A percentile compares a stretch with the other conserved stretches of the same genome.
Conservation (phyloP, 2,329 filamentous ascomycete species). For the Monilinia polystroma region DNA sequence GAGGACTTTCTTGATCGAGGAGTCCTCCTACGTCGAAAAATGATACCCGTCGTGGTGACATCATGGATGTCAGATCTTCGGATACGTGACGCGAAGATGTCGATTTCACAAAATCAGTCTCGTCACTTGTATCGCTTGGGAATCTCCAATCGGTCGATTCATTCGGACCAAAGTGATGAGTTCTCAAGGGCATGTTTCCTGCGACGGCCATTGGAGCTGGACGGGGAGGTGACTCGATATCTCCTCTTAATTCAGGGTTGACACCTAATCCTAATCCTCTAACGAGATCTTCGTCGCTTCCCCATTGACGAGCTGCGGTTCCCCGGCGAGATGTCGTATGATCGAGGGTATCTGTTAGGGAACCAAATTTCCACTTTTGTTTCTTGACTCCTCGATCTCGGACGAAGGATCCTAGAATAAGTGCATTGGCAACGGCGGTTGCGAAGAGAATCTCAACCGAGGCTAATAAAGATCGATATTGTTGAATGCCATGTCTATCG, state of each 20-base stretch:
- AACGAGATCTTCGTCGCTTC: slow-evolving; percentile 89
- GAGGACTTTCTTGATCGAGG: slow-evolving; percentile 52
- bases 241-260: slow-evolving; percentile 51
- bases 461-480: slow-evolving; percentile 83
- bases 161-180: slow-evolving; percentile 22
- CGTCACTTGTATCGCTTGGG: slow-evolving; percentile 43
- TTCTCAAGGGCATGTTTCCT: slow-evolving; percentile 32
- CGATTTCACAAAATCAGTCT: slow-evolving; percentile 43
- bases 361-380: slow-evolving; percentile 69
- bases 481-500: slow-evolving; percentile 67
- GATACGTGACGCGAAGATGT: slow-evolving; percentile 30
- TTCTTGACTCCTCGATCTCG: slow-evolving; percentile 90
- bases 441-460: slow-evolving; percentile 90
- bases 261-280: slow-evolving; percentile 72
- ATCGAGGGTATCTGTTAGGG: slow-evolving; percentile 62
- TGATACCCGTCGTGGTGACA: slow-evolving; percentile 61
- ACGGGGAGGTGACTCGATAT: slow-evolving; percentile 28
- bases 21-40: slow-evolving; percentile 86
- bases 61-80: slow-evolving; percentile 40
- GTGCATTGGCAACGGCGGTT: slow-evolving; percentile 79
- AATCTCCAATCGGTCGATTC: slow-evolving; percentile 36
- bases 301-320: slow-evolving; percentile 66
- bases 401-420: slow-evolving; percentile 90
- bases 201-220: slow-evolving; percentile 39
- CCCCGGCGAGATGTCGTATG: slow-evolving; percentile 44